Base-by-base conservation (phyloP, 495 filamentous ascomycete species). In the Lepidopterella palustris region DNA sequence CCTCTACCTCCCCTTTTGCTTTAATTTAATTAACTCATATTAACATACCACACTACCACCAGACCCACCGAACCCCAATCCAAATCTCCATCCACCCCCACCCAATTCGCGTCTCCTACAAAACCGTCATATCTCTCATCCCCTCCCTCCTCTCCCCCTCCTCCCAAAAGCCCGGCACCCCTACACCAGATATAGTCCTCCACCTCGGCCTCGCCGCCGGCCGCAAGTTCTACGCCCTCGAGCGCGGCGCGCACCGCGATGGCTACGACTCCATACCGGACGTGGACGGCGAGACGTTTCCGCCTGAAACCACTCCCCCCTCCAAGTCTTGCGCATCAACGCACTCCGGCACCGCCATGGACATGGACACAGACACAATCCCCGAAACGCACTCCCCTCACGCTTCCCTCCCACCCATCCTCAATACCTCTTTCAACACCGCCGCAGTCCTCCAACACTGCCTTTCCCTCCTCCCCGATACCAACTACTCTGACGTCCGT, bases 151-250 rank as follows among this genome's bases (percentile, higher is more conserved):
- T 82, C 15, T 64, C 68, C 9, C 42, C 71, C 9, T 65, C 72
- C 35, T 42, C 13, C 18, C n/a, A n/a, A n/a, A 74, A 71, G 54
- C 68, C 67, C 20, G 67, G 70, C 9, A 71, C 71, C 18, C 73
- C 75, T 5, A 77, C 75, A 42, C 80, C 86, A 21, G 87, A 90
- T 70, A 71, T 86, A 21, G 77, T 85, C 11, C 71, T 96, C 4
- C 88, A 92, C 68, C 86, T 96, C 58, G 90, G 90, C 35, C 88
- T 95, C 76, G 88, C 90, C 0, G 81, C 87, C 0, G 84, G 85
- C 27, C 75, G 86, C 21, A 72, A 70, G 0, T 83, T 81, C 56
- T 95, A 89, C 70, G 80, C 81, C 1, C 72, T 92, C 4, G 90
- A 96, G 68, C 75, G 79, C 6, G 74, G 79, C 6, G 89, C 82